Evolutionary conservation across 2,329 filamentous ascomycete genomes (phyloP).

Genomic region (Xenosphaeropsis pyriputrescens): DNA sequence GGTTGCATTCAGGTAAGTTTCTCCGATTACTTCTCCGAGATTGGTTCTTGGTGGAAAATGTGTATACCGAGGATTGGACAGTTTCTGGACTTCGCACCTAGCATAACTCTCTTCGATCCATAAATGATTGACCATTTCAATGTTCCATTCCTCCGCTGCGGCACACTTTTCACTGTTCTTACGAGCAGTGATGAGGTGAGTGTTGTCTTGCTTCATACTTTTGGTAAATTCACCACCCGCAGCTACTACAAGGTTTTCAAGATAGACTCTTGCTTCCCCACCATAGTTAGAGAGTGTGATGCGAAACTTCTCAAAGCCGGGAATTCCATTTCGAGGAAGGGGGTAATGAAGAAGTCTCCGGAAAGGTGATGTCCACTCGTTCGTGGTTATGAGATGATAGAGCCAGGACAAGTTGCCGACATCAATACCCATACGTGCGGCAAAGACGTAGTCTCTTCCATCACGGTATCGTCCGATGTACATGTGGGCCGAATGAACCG

Average conservation of each 20-base stretch:
- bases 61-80: conserved; percentile 63
- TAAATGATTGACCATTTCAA: conserved; percentile 82
- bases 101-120: conserved; percentile 98
- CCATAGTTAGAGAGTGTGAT: conserved; percentile 96
- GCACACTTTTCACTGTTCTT: conserved; percentile 84
- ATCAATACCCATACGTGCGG: conserved; percentile 63
- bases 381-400: conserved; percentile 78
- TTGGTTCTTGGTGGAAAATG: conserved; percentile 85
- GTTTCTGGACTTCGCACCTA: conserved; percentile 60
- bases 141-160: conserved; percentile 83
- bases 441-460: conserved; percentile 61
- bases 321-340: conserved; percentile 59
- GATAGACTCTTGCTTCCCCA: conserved; percentile 81
- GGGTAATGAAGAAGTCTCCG: conserved; percentile 83
- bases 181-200: conserved; percentile 85
- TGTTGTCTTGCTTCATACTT: conserved; percentile 90
- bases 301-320: conserved; percentile 59
- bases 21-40: conserved; percentile 81
- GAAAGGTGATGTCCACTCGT: conserved; percentile 77
- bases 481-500: conserved; percentile 60
- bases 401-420: conserved; percentile 92
- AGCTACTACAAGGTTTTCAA: conserved; percentile 81
- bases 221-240: conserved; percentile 84
- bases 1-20: conserved; percentile 61
- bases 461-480: conserved; percentile 81